Base-by-base conservation (phyloP, 2,329 filamentous ascomycete species). In the Pyrenophora teres region DNA sequence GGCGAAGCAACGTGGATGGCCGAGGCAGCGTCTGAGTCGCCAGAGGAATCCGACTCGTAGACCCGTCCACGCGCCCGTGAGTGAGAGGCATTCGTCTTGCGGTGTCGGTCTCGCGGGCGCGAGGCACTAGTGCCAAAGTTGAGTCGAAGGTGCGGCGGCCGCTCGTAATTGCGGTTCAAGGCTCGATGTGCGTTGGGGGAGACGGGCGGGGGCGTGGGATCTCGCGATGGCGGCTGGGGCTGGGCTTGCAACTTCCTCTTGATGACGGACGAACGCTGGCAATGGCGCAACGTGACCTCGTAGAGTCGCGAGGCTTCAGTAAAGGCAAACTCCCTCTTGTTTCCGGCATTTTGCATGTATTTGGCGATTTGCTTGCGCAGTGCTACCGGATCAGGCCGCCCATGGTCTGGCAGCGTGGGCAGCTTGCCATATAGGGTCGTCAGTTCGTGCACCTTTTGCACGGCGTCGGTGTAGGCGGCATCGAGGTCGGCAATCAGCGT, bases 191-290 rank as follows among this genome's bases (percentile, higher is more conserved):
- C 65, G 44, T 74, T 73, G 4, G 76, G 76, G 23, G 77, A 77
- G 52, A 74, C 61, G 19, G 77, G 74, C 3, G 69, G 71, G 30
- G 81, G 83, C 1, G 82, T 83, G n/a, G 84, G 81, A 59, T 86
- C 84, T 57, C 81, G 78, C 16, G 82, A 84, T 2, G 82, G 80
- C 15, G 83, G 84, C 68, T 83, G 79, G 2, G 84, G 83, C 40
- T 87, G 78, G 9, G 82, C 80, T 54, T 85, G 79, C 16, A 87
- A 78, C 71, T 87, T 87, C 62, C 80, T 78, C 50, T 80, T 82
- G 62, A 87, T 86, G 50, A 81, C 80, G 43, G 78, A 79, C 41
- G 87, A 71, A 40, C 83, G 79, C 58, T 80, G 80, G 59, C 80
- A 78, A 64, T 84, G 81, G 60, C 81, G 79, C 65, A 84, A 77